Evolutionary conservation across 78 protist genomes (phyloP), one percentile per base, ranked within the genome.

Genomic region (Isochrysis galbana): DNA sequence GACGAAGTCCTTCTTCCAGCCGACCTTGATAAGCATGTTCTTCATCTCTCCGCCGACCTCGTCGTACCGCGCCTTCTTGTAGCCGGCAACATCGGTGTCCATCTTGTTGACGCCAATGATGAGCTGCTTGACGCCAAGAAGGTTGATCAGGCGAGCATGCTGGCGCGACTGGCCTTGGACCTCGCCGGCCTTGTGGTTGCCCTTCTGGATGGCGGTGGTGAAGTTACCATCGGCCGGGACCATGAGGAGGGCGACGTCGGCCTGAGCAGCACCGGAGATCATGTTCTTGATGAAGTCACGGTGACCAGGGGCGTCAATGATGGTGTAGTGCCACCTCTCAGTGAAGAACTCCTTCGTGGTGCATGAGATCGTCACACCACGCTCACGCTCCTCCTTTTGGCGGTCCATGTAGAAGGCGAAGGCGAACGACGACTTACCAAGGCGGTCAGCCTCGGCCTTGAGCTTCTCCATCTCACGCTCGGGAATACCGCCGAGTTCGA

Each of bases 261-360:
- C 97, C 91, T 98, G 99, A 34, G 99, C 98, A 92, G 99, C 96
- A 34, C 99, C 99, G 38, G 99, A 97, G 93, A 99, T 99, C 99
- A 98, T 99, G 99, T 99, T 99, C 99, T 99, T 99, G 98, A 98
- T 98, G 98, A 94, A 94, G 51, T 92, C 94, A n/a, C 99, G 51
- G 94, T 99, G 99, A 55, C 99, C 99, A 46, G 99, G 99, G 95
- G 99, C 99, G 92, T 99, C 99, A 89, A 99, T 98, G 96, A 99
- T 96, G 95, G 99, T 99, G 98, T 95, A 97, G 96, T 96, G 94
- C 98, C 95, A 97, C 96, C 98, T 98, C 92, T 39, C 72, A 93
- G 99, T 98, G 94, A 97, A 97, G 98, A 99, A 98, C 98, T 99
- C 97, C 99, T 98, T 96, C 94, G 97, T 96, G 94, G 99, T 96